Conservation (phyloP, 441 rosid species). For the Adansonia grandidieri region DNA sequence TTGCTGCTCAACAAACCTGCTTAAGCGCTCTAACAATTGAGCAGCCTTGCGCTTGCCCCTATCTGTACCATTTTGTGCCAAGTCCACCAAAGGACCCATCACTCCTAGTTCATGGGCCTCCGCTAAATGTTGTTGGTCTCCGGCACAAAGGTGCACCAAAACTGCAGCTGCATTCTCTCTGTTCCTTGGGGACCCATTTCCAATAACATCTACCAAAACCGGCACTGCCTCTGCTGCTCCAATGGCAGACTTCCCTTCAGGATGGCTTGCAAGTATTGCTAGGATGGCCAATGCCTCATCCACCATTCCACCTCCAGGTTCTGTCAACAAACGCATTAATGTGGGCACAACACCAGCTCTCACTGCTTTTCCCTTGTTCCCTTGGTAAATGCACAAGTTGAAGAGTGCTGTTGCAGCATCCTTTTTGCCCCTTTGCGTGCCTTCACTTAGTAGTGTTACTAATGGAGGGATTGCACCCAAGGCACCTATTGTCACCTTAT, state of each 20-base stretch:
- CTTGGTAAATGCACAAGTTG: constrained; percentile 92
- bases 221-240: constrained; percentile 89
- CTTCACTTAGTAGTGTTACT: constrained; percentile 77
- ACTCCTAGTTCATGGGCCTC: constrained; percentile 83
- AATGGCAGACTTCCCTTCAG: constrained; percentile 84
- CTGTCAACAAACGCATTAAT: constrained; percentile 69
- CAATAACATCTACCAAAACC: constrained; percentile 74
- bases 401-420: constrained; percentile 97
- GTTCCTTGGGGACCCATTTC: constrained; percentile 83
- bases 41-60: constrained; percentile 94
- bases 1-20: constrained; percentile 67
- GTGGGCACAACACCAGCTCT: constrained; percentile 94
- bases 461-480: constrained; percentile 88
- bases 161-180: constrained; percentile 93
- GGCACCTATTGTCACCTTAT: constrained; percentile 82
- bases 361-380: constrained; percentile 95
- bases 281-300: constrained; percentile 90
- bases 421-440: constrained; percentile 90
- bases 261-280: constrained; percentile 85
- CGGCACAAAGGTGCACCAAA: constrained; percentile 81
- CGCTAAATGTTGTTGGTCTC: constrained; percentile 64
- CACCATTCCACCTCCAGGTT: constrained; percentile 79
- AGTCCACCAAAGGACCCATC: constrained; percentile 66
- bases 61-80: constrained; percentile 86
- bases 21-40: constrained; percentile 76